phyloP scores from a whole-genome alignment of 148 eudicot genomes.

The Chenopodium album region DNA sequence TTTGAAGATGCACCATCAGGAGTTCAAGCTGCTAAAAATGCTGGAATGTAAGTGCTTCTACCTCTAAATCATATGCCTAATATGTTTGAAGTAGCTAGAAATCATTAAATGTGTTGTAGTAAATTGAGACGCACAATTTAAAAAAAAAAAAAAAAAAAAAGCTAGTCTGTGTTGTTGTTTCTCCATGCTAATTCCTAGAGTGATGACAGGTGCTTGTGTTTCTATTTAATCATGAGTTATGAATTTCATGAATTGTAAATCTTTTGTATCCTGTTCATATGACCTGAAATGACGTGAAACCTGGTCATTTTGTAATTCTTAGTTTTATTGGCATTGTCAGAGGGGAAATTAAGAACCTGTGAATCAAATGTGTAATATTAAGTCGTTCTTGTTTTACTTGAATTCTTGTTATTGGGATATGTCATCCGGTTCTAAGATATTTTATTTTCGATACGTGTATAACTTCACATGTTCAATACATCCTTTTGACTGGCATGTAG shows the following conservation, averaged over 20 bases:
- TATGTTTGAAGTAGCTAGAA: not conserved
- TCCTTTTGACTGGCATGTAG: constrained; percentile 38
- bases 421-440: too few species aligned
- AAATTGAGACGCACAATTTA: not conserved
- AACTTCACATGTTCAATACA: not conserved
- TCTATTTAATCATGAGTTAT: too few species aligned
- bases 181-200: not conserved
- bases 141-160: too few species aligned
- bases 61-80: not conserved
- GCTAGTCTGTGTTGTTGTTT: too few species aligned
- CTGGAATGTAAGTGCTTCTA: constrained; percentile 76
- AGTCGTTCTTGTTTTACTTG: not conserved
- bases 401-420: not conserved
- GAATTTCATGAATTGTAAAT: not conserved
- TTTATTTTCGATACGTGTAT: not conserved
- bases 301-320: not conserved
- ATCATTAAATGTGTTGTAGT: not conserved
- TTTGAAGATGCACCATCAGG: constrained; percentile 97
- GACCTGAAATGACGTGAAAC: not conserved
- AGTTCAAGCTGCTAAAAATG: constrained; percentile 87
- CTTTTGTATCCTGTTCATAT: not conserved
- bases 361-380: not conserved
- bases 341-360: not conserved
- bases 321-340: not conserved
- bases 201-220: not conserved